Percentiles rank a stretch among this genome's conserved stretches.
These are phyloP conservation scores for Gossypium schwendimanii DNA, from an alignment of 441 rosid genomes.

Conservation along the genomic window DNA sequence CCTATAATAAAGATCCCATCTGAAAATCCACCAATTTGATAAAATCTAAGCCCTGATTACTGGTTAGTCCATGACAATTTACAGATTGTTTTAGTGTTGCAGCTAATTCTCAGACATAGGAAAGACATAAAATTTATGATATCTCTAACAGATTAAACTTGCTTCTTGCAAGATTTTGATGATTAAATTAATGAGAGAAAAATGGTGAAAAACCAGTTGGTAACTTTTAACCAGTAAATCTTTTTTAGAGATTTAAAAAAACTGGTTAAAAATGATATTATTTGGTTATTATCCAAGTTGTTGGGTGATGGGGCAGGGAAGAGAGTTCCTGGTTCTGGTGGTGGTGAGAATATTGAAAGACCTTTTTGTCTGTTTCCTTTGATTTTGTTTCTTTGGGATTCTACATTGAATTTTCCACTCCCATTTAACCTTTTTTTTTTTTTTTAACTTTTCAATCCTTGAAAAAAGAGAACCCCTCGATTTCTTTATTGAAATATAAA, in stretches of 20 bases:
- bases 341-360: slow-evolving; percentile 4
- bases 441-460: not conserved
- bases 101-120: not conserved
- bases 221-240: not conserved
- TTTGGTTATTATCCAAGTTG: too few relatives aligned
- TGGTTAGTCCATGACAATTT: too few relatives aligned
- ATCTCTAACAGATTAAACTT: not conserved
- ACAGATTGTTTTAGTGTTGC: not conserved
- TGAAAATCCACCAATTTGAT: too few relatives aligned
- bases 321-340: not conserved
- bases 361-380: slow-evolving; percentile 4
- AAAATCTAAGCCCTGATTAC: too few relatives aligned
- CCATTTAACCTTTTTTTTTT: too few relatives aligned
- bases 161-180: not conserved
- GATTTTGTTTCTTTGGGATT: not conserved
- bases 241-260: too few relatives aligned
- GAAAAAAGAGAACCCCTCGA: not conserved
- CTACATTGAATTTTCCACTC: not conserved
- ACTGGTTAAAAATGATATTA: too few relatives aligned
- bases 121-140: not conserved
- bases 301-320: not conserved
- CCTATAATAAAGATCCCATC: too few relatives aligned
- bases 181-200: not conserved
- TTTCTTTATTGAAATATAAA: not conserved
- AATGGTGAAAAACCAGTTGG: not conserved